Base-by-base conservation (phyloP, 257 asterid species). In the Solanum infundibuliforme region DNA sequence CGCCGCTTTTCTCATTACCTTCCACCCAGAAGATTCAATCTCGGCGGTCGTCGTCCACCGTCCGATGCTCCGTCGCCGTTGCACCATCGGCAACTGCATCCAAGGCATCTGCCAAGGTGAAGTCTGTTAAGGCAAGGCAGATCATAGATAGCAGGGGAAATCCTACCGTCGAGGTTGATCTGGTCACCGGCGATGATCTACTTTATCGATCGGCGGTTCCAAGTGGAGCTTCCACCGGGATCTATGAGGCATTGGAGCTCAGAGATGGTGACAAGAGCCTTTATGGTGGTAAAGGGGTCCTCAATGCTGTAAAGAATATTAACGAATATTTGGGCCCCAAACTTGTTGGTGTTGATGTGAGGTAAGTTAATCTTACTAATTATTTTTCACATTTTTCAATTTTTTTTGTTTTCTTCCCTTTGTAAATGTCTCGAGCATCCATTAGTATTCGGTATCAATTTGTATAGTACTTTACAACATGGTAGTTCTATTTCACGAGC, bases 211-310 rank as follows among this genome's bases (percentile, higher is more conserved):
- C 99, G 79, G 99, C 99, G 35, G 99, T 97, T 52, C 99, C 99
- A 16, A 97, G 99, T 90, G 99, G 99, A 27, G 99, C 99, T 83
- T 95, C 99, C 58, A 97, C 99, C 31, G 99, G 99, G 93, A 95
- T 97, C 91, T 97, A 97, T 86, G 99, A 97, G 94, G 98, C 99
- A 2, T 91, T 97, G 48, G 99, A 97, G 94, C 95, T 97, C 66
- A 95, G 99, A 91, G 99, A 97, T 87, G 98, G 96, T 12, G 98
- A 97, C 87, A 94, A 94, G 91, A 87, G 88, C 73, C 96, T 95
- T 7, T 97, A 93, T 88, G 99, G 99, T 18, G 99, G 99, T 65
- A 97, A 97, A 91, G 98, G 99, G 5, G 99, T 97, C 32, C 92
- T 97, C 76, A 94, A 92, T 89, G 99, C 99, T 9, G 98, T 97